Base-by-base conservation (phyloP, 2,329 filamentous ascomycete genomes). In the Fusarium sororula region DNA sequence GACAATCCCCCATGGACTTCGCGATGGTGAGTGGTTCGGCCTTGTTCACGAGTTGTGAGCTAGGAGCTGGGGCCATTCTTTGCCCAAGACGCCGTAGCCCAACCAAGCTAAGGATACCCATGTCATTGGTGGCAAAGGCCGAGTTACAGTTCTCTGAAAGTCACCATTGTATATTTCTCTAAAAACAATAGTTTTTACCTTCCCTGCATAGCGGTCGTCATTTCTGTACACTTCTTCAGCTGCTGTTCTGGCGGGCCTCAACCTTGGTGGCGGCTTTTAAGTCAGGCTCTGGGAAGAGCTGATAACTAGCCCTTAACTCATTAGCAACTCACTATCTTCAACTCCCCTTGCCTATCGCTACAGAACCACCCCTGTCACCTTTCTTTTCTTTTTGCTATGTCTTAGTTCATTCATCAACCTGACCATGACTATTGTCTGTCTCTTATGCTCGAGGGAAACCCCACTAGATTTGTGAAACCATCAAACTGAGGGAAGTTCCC, bases 1-100 rank as follows among this genome's bases (percentile, higher is more conserved):
- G 44, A 59, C 55, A 45, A 58, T 61, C 61, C 42, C 35, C 45
- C 30, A 47, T 62, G 26, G 8, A 20, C 32, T 51, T 47, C 17
- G 44, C 28, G 41, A 58, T 50, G 66, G 41, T 45, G 54, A 72
- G 66, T 69, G 67, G 59, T 60, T 72, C 59, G 17, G 45, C 32
- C 58, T 70, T 68, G 42, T 74, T 72, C 71, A 72, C 56, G 30
- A 74, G 72, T 65, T 74, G 71, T 64, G 63, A 74, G 65, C 63
- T 60, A 63, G 63, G 44, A 60, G 68, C 64, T 48, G 50, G 63
- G 70, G 50, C 65, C 28, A 32, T 39, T 73, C 38, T 32, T 32
- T 24, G 32, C 30, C 56, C 56, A 51, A 51, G 41, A 26, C 48
- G 41, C 48, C 26, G 32, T 48, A 50, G 30, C 44, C 63, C 42